A percentile compares a stretch with the other conserved stretches of the same genome.
These are phyloP conservation scores for Colletotrichum australisinense DNA, from an alignment of 2,329 filamentous ascomycete species.

Conservation along the genomic window DNA sequence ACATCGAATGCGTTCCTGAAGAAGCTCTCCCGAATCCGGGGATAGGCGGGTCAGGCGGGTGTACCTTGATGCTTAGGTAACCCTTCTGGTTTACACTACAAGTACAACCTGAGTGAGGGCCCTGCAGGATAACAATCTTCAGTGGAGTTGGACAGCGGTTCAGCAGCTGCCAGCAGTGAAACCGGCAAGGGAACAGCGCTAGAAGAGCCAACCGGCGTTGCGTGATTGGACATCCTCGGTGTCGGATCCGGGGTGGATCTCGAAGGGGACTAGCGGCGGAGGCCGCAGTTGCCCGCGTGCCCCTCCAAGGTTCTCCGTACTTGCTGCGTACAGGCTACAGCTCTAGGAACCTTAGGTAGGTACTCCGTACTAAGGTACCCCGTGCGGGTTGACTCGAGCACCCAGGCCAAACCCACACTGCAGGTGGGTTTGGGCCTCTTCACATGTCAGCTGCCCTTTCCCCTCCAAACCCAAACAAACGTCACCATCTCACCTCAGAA, in stretches of 20 bases:
- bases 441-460: constrained; percentile 33
- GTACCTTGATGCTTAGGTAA: not conserved
- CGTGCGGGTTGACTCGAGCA: not conserved
- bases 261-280: constrained; percentile 3
- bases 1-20: not conserved
- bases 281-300: constrained; percentile 26
- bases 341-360: no score
- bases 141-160: constrained; percentile 24
- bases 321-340: no score
- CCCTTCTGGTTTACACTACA: no score
- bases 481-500: constrained; percentile 32
- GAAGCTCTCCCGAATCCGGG: not conserved
- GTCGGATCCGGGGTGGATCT: constrained; percentile 6
- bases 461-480: constrained; percentile 24
- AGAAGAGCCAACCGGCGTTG: not conserved
- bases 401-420: not conserved
- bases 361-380: not conserved
- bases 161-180: constrained; percentile 12
- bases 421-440: constrained; percentile 19
- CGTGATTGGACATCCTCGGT: constrained; percentile 12
- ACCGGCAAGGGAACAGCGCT: constrained; percentile 8
- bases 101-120: not conserved
- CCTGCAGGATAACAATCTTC: not conserved
- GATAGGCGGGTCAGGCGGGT: not conserved
- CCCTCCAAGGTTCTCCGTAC: not conserved